Evolutionary conservation across 225 moss, liverwort and hornwort genomes (phyloP).

Genomic region (Physcomitrellopsis africana): DNA sequence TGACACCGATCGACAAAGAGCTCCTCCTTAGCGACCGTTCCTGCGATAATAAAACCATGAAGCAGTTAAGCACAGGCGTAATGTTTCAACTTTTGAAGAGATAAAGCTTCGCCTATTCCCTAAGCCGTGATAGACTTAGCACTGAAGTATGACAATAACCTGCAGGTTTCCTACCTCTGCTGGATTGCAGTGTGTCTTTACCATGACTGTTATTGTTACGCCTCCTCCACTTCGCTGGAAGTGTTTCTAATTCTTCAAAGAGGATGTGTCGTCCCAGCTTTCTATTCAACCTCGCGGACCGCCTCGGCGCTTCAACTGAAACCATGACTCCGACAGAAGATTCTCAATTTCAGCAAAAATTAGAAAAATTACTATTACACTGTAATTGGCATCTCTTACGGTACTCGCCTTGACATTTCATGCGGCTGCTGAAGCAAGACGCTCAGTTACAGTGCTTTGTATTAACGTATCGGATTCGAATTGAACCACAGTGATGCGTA

Average conservation of each 20-base stretch:
- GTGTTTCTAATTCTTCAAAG: slow-evolving; percentile 43
- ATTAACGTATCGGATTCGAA: too few species aligned
- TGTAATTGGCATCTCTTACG: too few species aligned
- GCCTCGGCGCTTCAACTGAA: slow-evolving; percentile 58
- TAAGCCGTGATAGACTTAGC: too few species aligned
- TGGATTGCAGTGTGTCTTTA: slow-evolving; percentile 22
- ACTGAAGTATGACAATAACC: neutral
- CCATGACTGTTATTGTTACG: slow-evolving; percentile 28
- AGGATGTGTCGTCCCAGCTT: slow-evolving; percentile 52
- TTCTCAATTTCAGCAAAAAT: neutral
- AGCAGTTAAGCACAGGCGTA: too few species aligned
- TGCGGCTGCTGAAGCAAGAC: too few species aligned
- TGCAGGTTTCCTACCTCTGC: slow-evolving; percentile 31
- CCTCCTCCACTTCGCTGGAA: slow-evolving; percentile 48
- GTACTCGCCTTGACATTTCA: too few species aligned
- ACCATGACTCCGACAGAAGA: neutral
- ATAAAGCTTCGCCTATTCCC: too few species aligned
- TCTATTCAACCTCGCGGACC: slow-evolving; percentile 63
- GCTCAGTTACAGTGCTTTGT: too few species aligned
- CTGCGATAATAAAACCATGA: neutral
- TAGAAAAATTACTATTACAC: neutral
- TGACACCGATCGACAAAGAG: slow-evolving; percentile 11
- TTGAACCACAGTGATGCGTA: neutral
- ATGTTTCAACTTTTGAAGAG: too few species aligned
- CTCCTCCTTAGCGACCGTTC: slow-evolving; percentile 36